Base-by-base conservation (phyloP, 495 filamentous ascomycete species). In the Hyaloscypha finlandica region DNA sequence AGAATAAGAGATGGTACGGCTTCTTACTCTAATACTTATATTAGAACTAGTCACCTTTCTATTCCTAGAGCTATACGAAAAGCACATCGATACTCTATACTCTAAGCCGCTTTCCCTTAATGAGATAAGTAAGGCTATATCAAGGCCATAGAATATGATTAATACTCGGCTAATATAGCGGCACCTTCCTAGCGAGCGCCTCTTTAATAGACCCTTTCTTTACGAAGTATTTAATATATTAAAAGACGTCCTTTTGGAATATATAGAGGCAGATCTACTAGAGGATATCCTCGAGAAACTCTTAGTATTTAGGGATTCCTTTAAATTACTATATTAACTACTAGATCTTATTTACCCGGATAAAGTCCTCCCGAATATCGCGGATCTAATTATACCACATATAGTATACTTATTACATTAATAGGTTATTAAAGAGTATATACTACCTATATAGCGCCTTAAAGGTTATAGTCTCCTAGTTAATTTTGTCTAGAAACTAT, bases 401-500 rank as follows among this genome's bases (percentile, higher is more conserved):
- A 48, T 48, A 48, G 8, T 48, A 48, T 8, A 19, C 42, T 48
- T 48, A 19, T 19, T 48, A 48, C 42, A 48, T 48, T 8, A 19
- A 48, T 48, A 48, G 42, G 42, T 48, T 19, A 48, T 19, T 48
- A 48, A 48, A 48, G 8, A 19, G 42, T 48, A 48, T 48, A 48
- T 48, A 48, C 8, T 48, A 8, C 42, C 42, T 19, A 48, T 48
- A 19, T 48, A 48, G 42, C 42, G 42, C 42, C 53, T 56, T 25
- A 29, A 25, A 56, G 20, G 53, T 25, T 56, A 56, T 56, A 9
- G 9, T 56, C 53, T 56, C 53, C 53, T 29, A 56, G 53, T 56
- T 20, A 20, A 56, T 25, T 20, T 56, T 56, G 9, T 56, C 53
- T 8, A 56, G 53, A 25, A 56, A 56, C 53, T 20, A 56, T 25